A percentile compares a stretch with the other conserved stretches of the same genome.
Evolutionary conservation across 2,329 filamentous ascomycete genomes (phyloP).

Genomic region (Calonectria pseudoturangicola): DNA sequence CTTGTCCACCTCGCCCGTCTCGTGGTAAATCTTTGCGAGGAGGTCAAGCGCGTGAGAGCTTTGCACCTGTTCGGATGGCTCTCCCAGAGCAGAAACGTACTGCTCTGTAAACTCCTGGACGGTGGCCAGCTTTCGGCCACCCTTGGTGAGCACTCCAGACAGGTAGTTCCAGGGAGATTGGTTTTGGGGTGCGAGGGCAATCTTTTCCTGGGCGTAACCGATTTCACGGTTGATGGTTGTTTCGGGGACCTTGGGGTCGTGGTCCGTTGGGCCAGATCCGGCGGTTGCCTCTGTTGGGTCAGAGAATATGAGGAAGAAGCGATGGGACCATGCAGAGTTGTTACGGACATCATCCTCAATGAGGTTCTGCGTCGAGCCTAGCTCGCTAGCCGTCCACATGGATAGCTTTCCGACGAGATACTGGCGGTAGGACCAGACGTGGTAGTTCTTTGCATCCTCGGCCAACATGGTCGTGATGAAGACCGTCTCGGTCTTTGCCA

Average conservation of each 20-base stretch:
- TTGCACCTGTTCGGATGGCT: slow-evolving; percentile 70
- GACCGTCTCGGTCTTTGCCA: slow-evolving; percentile 79
- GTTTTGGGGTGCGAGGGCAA: slow-evolving; percentile 90
- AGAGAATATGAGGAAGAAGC: slow-evolving; percentile 93
- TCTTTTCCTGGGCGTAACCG: slow-evolving; percentile 82
- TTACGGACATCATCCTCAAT: slow-evolving; percentile 90
- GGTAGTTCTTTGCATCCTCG: slow-evolving; percentile 96
- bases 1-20: slow-evolving; percentile 73
- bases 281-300: slow-evolving; percentile 71
- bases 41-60: slow-evolving; percentile 83
- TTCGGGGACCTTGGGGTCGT: slow-evolving; percentile 75
- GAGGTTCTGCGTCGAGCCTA: slow-evolving; percentile 82
- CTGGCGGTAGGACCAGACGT: slow-evolving; percentile 97
- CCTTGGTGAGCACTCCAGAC: slow-evolving; percentile 82
- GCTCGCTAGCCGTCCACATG: slow-evolving; percentile 82
- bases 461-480: slow-evolving; percentile 89
- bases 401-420: slow-evolving; percentile 79
- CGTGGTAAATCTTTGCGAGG: slow-evolving; percentile 80
- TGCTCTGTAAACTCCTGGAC: slow-evolving; percentile 69
- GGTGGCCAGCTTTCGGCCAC: slow-evolving; percentile 69
- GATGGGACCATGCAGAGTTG: slow-evolving; percentile 98
- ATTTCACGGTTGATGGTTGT: slow-evolving; percentile 84
- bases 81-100: slow-evolving; percentile 70
- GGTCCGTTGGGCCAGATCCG: slow-evolving; percentile 68
- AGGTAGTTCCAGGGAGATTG: slow-evolving; percentile 96